Conservation (phyloP, 2,329 filamentous ascomycete species). For the Penicillium paneum region DNA sequence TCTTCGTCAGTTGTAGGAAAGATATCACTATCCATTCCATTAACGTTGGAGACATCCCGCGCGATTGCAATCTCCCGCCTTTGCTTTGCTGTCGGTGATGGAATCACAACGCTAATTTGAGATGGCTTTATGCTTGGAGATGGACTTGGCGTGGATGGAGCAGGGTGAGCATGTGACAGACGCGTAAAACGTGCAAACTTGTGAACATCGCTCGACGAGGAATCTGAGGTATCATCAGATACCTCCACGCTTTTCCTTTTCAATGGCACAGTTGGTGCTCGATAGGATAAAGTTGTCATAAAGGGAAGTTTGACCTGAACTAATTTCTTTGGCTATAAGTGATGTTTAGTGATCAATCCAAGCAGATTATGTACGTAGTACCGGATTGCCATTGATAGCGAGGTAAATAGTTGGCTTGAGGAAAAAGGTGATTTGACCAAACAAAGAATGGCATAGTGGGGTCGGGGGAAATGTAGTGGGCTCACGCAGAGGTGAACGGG, state of each 20-base stretch:
- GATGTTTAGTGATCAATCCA: neutral
- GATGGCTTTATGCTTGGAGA: neutral
- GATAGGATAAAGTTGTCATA: constrained; percentile 16
- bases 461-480: too few species aligned
- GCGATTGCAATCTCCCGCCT: neutral
- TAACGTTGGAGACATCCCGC: neutral
- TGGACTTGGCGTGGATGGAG: neutral
- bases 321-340: neutral
- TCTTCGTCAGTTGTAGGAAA: constrained; percentile 1
- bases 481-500: neutral
- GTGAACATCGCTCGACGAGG: neutral
- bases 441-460: neutral
- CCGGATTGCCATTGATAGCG: neutral
- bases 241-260: neutral
- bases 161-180: neutral
- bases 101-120: constrained; percentile 3
- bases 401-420: neutral
- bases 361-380: neutral
- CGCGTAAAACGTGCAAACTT: neutral
- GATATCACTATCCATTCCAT: neutral
- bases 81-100: neutral
- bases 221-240: neutral
- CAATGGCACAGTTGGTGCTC: constrained; percentile 8
- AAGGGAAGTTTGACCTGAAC: neutral
- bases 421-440: neutral